Evolutionary conservation across 2,329 filamentous ascomycete species (phyloP), one percentile per base, ranked within the genome.

Genomic region (Ceratocystis cubensis): DNA sequence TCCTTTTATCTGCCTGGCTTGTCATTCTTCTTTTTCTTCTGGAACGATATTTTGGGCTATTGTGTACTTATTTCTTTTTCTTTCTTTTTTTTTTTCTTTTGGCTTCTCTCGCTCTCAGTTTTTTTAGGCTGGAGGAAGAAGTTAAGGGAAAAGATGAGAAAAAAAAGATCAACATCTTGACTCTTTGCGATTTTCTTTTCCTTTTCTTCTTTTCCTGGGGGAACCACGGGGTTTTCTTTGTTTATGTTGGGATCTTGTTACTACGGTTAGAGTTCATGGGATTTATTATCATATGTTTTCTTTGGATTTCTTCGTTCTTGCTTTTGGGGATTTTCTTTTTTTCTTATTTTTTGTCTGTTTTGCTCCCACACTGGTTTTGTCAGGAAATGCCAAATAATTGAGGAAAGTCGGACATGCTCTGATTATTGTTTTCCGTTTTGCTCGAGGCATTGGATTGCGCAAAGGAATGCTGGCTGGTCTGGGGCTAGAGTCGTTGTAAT

Each of bases 1-100:
- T 65, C 48, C 13, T 53, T 63, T 66, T 65, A n/a, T 56, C 57
- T 63, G 22, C 44, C 61, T 28, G 44, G 45, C 7, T 28, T 25
- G 25, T 17, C 53, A 57, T 22, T 57, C 15, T 20, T 28, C 13
- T 48, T 53, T 53, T 30, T 30, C 50, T 50, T 50, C 20, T 50
- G 46, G 46, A 50, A 50, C 46, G 46, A 50, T 50, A 50, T 20
- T 50, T 50, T 13, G n/a, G 46, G n/a, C 4, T 22, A 13, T 63
- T 45, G 7, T 33, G 28, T 33, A 37, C 15, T 28, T 45, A 25
- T 48, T n/a, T 63, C 13, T 44, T 45, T 41, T 46, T 62, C 17
- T 45, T 45, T 10, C 28, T 46, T 20, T 44, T 41, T 5, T 25
- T 28, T 5, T 25, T 28, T 28, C 8, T 41, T 45, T 62, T 62